Percentiles rank a stretch among this genome's conserved stretches.
Evolutionary conservation across 1,284 basidiomycete species (phyloP).

Genomic region (Cryptococcus jaspeensis): DNA sequence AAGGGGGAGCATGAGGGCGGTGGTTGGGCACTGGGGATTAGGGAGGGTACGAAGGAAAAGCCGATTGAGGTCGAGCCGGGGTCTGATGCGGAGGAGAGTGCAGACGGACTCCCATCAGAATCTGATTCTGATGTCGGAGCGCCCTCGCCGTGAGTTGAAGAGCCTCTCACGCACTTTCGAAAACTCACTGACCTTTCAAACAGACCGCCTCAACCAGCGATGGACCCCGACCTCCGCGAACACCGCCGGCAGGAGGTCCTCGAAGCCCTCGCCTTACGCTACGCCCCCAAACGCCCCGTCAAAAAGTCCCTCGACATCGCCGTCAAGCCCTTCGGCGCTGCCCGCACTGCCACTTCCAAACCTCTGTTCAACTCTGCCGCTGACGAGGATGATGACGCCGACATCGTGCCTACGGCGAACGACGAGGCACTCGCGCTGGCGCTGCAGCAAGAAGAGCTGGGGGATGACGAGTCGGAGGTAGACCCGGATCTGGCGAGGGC

Average conservation of each 20-base stretch:
- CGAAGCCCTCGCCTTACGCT: constrained; percentile 62
- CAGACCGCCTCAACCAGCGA: constrained; percentile 13
- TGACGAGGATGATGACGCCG: constrained; percentile 28
- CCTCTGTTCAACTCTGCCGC: constrained; percentile 62
- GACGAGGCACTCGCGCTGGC: constrained; percentile 48
- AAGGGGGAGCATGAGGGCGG: constrained; percentile 74
- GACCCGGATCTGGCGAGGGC: constrained; percentile 40
- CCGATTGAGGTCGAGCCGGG: constrained; percentile 71
- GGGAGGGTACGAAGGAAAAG: constrained; percentile 71
- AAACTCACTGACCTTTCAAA: not conserved
- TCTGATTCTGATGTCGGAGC: constrained; percentile 61
- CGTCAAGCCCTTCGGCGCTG: constrained; percentile 37
- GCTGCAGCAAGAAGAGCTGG: constrained; percentile 48
- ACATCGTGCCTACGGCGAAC: constrained; percentile 37
- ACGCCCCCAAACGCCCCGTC: constrained; percentile 54
- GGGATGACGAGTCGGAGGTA: constrained; percentile 42
- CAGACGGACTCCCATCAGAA: constrained; percentile 21
- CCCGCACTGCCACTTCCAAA: constrained; percentile 33
- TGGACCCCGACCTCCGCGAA: constrained; percentile 67
- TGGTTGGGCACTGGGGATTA: constrained; percentile 90
- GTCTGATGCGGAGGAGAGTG: constrained; percentile 23
- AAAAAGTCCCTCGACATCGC: constrained; percentile 32
- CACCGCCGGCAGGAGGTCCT: constrained; percentile 67
- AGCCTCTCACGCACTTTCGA: not conserved
- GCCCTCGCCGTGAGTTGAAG: constrained; percentile 62